These are phyloP conservation scores for Phytophthora gonapodyides DNA, from an alignment of 352 stramenopile genomes.

Conservation along the genomic window DNA sequence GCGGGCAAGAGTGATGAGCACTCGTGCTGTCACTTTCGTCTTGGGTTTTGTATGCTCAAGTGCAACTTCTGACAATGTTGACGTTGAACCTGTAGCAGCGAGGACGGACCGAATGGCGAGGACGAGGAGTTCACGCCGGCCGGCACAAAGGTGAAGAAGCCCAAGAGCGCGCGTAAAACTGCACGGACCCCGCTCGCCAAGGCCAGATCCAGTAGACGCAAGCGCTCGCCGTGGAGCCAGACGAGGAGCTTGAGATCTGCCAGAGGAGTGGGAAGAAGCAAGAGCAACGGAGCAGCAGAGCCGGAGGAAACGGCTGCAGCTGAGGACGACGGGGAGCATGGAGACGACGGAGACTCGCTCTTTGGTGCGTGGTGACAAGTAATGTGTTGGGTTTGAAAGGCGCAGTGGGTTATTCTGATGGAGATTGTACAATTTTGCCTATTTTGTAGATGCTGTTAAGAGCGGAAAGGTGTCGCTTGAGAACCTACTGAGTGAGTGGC, in stretches of 20 bases:
- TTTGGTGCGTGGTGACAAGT: conserved; percentile 33
- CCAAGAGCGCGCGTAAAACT: conserved; percentile 22
- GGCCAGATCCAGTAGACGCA: conserved; percentile 27
- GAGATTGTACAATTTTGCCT: conserved; percentile 3
- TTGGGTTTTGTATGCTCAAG: conserved; percentile 16
- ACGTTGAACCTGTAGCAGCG: conserved; percentile 13
- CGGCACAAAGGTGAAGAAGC: conserved; percentile 21
- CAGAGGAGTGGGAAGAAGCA: conserved; percentile 12
- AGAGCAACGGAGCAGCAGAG: conserved; percentile 9
- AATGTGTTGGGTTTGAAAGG: conserved; percentile 6
- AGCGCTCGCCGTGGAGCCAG: conserved; percentile 43
- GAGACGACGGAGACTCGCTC: conserved; percentile 28
- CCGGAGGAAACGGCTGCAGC: conserved; percentile 6
- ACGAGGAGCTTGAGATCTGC: conserved; percentile 18
- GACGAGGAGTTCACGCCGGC: conserved; percentile 45
- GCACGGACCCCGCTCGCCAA: conserved; percentile 19
- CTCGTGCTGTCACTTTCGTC: conserved; percentile 14
- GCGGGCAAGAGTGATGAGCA: conserved; percentile 31
- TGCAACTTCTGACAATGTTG: conserved; percentile 17
- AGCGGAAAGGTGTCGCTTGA: conserved; percentile 55
- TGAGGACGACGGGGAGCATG: conserved; percentile 12
- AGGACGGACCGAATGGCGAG: conserved; percentile 31
- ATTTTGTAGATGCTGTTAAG: conserved; percentile 56
- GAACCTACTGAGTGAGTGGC: conserved; percentile 65
- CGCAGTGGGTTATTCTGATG: conserved; percentile 8